phyloP scores from a whole-genome alignment of 2,329 filamentous ascomycete species.

The Colletotrichum caudatum region DNA sequence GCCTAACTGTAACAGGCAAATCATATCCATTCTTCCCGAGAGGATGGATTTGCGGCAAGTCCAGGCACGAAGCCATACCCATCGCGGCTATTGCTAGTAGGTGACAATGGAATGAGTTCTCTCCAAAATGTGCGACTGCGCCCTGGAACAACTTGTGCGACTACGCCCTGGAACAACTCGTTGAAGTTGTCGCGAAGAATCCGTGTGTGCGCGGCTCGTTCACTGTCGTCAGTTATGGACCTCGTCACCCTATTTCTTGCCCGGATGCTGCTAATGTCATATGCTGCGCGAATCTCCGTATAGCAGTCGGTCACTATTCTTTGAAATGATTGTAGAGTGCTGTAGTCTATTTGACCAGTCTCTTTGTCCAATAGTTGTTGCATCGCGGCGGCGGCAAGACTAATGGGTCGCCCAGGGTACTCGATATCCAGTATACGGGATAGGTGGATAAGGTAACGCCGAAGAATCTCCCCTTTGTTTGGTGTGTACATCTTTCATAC shows the following conservation, averaged over 20 bases:
- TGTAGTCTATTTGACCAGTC: background rate
- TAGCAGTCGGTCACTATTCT: background rate
- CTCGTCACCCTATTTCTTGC: background rate
- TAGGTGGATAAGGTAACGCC: background rate
- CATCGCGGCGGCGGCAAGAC: background rate
- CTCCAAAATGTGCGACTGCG: background rate
- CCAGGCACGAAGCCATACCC: fast-evolving
- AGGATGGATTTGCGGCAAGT: no score
- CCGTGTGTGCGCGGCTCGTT: fast-evolving
- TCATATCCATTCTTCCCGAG: no score
- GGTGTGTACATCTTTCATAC: background rate
- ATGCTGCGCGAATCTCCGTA: background rate
- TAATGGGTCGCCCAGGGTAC: background rate
- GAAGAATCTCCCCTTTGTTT: background rate
- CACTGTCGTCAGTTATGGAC: fast-evolving
- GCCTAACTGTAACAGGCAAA: fast-evolving
- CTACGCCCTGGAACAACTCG: background rate
- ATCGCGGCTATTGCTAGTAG: background rate
- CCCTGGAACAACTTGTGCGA: background rate
- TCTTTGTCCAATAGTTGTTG: background rate
- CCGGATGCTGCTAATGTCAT: fast-evolving
- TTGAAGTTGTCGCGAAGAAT: background rate
- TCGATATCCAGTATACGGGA: background rate
- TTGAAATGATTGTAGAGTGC: background rate
- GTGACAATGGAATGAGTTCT: background rate